Evolutionary conservation across 2,329 filamentous ascomycete species (phyloP).

Genomic region (Rasamsonia emersonii): DNA sequence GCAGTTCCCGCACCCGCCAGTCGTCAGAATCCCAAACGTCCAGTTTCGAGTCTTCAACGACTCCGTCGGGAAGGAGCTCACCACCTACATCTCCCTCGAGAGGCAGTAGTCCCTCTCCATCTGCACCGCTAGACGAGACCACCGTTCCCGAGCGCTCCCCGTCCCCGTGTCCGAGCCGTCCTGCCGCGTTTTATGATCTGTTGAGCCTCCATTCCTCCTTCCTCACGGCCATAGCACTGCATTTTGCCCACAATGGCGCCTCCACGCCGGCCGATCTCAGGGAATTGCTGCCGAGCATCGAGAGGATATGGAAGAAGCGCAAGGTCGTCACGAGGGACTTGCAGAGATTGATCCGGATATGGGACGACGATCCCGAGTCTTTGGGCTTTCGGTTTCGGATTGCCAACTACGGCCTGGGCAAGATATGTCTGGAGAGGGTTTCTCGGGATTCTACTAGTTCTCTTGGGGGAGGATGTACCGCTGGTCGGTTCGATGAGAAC

Average conservation of each 20-base stretch:
- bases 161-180: conserved; percentile 18
- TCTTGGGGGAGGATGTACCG: conserved; percentile 5
- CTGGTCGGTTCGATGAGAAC: conserved; percentile 33
- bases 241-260: conserved; percentile 60
- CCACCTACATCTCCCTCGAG: background rate
- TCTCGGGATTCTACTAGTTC: conserved; percentile 6
- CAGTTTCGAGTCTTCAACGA: background rate
- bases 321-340: conserved; percentile 58
- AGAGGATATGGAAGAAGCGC: conserved; percentile 64
- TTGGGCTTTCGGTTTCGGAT: conserved; percentile 24
- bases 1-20: conserved; percentile 12
- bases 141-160: background rate
- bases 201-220: conserved; percentile 58
- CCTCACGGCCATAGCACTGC: conserved; percentile 58
- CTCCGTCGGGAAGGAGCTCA: background rate
- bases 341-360: conserved; percentile 57
- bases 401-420: conserved; percentile 32
- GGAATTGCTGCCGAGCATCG: conserved; percentile 53
- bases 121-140: background rate
- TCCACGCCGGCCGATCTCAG: conserved; percentile 56
- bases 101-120: background rate
- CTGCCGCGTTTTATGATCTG: conserved; percentile 40
- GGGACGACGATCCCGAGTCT: conserved; percentile 28
- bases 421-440: conserved; percentile 28
- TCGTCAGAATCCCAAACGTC: conserved; percentile 6